Evolutionary conservation across 2,329 filamentous ascomycete genomes (phyloP).

Genomic region (Amesomyces nigricolor): DNA sequence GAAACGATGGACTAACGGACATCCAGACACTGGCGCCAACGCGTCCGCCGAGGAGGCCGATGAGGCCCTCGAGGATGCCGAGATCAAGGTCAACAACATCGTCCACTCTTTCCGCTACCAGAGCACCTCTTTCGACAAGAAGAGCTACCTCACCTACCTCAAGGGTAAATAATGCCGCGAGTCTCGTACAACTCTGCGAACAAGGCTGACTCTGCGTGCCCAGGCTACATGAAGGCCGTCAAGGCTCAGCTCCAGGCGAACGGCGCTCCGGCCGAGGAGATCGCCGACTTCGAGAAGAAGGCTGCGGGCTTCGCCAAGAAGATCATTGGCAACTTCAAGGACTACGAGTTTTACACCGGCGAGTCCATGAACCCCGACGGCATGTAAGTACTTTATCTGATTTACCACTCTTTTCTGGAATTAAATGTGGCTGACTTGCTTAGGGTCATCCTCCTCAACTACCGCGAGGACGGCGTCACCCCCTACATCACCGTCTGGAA

Average conservation of each 20-base stretch:
- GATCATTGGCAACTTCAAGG: conserved; percentile 81
- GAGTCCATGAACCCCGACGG: conserved; percentile 88
- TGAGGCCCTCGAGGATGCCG: conserved; percentile 64
- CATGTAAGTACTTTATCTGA: conserved; percentile 59
- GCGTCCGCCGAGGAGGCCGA: conserved; percentile 88
- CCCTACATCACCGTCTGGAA: conserved; percentile 92
- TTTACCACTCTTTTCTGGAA: background rate
- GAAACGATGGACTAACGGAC: background rate
- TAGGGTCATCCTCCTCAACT: conserved; percentile 89
- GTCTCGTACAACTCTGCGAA: background rate
- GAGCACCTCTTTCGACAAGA: conserved; percentile 78
- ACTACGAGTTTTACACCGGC: conserved; percentile 92
- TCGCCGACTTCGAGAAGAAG: conserved; percentile 74
- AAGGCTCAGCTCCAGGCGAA: conserved; percentile 60
- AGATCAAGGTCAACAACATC: conserved; percentile 82
- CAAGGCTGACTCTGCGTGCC: background rate
- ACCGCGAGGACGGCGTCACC: conserved; percentile 91
- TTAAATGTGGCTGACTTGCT: background rate
- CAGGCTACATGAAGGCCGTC: conserved; percentile 84
- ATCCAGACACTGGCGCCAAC: conserved; percentile 82
- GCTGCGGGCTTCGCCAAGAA: conserved; percentile 74
- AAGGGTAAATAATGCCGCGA: conserved; percentile 54
- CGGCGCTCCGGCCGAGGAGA: conserved; percentile 54
- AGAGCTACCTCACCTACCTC: conserved; percentile 73
- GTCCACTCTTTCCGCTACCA: conserved; percentile 87